Evolutionary conservation across 305 asterid species (phyloP).

Genomic region (Lippia alba): DNA sequence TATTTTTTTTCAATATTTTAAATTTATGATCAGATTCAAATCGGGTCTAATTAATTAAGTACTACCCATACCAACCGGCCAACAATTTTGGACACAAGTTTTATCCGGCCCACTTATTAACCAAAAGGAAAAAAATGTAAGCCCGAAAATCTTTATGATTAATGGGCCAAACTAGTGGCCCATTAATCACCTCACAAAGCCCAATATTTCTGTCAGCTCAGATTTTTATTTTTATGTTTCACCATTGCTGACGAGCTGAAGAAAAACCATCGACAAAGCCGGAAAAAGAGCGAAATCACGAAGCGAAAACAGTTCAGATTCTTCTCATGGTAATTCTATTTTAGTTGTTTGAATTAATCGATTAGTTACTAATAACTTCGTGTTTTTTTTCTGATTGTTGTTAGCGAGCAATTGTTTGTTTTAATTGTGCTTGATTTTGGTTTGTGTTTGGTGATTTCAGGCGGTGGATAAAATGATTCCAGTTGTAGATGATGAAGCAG

Average conservation of each 20-base stretch:
- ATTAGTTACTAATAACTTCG: neutral
- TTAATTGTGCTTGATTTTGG: neutral
- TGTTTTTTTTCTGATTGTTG: neutral
- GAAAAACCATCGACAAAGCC: neutral
- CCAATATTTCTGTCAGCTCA: neutral
- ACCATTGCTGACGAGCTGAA: neutral
- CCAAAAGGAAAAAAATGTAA: too few species aligned
- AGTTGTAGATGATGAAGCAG: slow-evolving; percentile 40
- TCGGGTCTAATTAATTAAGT: too few species aligned
- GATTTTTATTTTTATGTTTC: neutral
- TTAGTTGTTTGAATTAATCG: neutral
- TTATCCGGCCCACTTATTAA: too few species aligned
- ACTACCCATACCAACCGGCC: too few species aligned
- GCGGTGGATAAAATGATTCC: slow-evolving; percentile 29
- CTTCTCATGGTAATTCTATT: slow-evolving; percentile 21
- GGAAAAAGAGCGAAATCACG: neutral
- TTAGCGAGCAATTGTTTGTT: neutral
- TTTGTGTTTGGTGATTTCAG: slow-evolving; percentile 26
- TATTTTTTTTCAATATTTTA: too few species aligned
- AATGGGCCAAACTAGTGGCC: slow-evolving; percentile 1
- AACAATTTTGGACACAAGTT: too few species aligned
- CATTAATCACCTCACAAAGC: neutral
- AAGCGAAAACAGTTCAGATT: neutral
- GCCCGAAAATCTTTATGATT: too few species aligned
- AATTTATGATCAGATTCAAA: too few species aligned